A percentile compares a stretch with the other conserved stretches of the same genome.
phyloP scores from a whole-genome alignment of 305 asterid genomes.

The Solanum hybrid region DNA sequence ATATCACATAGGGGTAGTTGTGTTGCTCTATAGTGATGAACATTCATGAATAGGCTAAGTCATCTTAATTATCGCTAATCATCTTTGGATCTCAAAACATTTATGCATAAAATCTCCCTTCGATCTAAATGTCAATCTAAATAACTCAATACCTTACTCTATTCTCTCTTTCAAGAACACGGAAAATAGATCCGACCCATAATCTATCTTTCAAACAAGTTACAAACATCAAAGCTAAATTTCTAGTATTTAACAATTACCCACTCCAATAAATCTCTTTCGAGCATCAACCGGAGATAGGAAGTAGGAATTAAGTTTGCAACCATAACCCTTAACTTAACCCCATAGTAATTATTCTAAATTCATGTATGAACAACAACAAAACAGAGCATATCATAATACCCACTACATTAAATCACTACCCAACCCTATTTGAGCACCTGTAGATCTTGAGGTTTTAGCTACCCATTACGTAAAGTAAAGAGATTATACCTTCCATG shows the following conservation, averaged over 20 bases:
- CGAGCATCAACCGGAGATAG: neutral
- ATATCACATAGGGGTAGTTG: neutral
- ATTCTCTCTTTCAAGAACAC: neutral
- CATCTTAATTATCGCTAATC: neutral
- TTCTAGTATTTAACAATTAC: too few relatives aligned
- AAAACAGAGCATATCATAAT: neutral
- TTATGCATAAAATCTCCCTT: neutral
- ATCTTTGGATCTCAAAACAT: neutral
- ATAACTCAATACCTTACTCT: neutral
- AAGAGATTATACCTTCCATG: too few relatives aligned
- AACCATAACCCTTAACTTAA: neutral
- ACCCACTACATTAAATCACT: neutral
- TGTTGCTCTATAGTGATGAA: neutral
- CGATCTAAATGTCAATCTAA: neutral
- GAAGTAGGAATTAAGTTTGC: neutral
- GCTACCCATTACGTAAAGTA: neutral
- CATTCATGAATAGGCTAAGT: neutral
- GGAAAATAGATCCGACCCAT: neutral
- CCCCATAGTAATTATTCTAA: neutral
- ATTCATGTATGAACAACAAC: neutral
- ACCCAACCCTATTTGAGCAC: neutral
- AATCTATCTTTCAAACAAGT: neutral
- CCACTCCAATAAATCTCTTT: neutral
- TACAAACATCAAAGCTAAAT: neutral
- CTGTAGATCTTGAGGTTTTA: neutral